A percentile compares a stretch with the other conserved stretches of the same genome.
phyloP scores from a whole-genome alignment of 2,329 filamentous ascomycete species.

The Mariannaea elegans region DNA sequence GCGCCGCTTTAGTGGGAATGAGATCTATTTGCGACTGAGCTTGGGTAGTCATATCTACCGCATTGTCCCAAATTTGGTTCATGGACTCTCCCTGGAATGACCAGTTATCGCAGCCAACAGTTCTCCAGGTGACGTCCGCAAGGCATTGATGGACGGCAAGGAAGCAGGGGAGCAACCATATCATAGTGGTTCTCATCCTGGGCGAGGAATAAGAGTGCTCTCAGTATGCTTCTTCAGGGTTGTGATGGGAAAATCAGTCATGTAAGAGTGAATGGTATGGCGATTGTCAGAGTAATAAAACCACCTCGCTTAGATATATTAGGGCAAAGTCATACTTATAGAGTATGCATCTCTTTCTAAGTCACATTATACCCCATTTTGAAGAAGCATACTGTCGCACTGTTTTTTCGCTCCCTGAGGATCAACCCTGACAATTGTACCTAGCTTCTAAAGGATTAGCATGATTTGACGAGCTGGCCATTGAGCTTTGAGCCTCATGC shows the following conservation, averaged over 20 bases:
- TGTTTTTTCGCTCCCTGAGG: background rate
- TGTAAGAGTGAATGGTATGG: background rate
- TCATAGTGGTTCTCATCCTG: constrained; percentile 11
- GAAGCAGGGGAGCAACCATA: background rate
- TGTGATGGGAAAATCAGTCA: background rate
- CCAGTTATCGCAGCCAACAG: constrained; percentile 11
- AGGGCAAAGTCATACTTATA: constrained; percentile 11
- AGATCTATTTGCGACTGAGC: constrained; percentile 14
- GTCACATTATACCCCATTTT: background rate
- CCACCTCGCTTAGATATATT: background rate
- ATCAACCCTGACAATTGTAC: background rate
- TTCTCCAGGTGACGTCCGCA: constrained; percentile 2
- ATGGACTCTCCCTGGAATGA: constrained; percentile 4
- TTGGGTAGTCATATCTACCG: constrained; percentile 1
- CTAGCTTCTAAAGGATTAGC: background rate
- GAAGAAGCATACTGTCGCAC: background rate
- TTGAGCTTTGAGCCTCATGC: too few relatives aligned
- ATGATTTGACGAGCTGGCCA: background rate
- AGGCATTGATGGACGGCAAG: constrained; percentile 6
- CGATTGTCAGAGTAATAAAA: background rate
- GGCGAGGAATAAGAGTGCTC: background rate
- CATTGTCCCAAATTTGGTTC: constrained; percentile 11
- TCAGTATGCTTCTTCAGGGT: background rate
- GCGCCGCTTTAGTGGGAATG: background rate
- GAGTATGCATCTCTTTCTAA: background rate